Conservation (phyloP, 495 filamentous ascomycete species). For the Hyphodiscus hymeniophilus region DNA sequence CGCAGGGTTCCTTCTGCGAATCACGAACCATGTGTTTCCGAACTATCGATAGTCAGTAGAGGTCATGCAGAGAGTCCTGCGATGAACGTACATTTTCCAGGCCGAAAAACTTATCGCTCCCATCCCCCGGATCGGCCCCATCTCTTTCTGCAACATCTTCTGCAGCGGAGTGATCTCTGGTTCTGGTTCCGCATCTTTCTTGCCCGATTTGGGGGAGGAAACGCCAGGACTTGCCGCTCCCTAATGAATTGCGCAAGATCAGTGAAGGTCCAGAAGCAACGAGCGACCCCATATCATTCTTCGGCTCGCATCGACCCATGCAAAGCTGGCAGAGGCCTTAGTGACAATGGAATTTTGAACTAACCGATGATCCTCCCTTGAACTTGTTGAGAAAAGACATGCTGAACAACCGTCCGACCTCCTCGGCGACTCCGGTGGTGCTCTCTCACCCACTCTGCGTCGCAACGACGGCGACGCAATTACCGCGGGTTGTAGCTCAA, state of each 20-base stretch:
- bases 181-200: slow-evolving; percentile 32
- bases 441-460: slow-evolving; percentile 9
- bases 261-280: slow-evolving; percentile 1
- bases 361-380: slow-evolving; percentile 18
- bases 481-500: not conserved
- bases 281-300: not conserved
- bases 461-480: slow-evolving; percentile 10
- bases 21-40: slow-evolving; percentile 82
- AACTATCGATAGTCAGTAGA: slow-evolving; percentile 49
- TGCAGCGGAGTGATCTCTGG: slow-evolving; percentile 70
- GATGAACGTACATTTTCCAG: slow-evolving; percentile 79
- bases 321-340: not conserved
- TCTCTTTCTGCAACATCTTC: slow-evolving; percentile 68
- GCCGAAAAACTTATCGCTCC: slow-evolving; percentile 97
- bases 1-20: slow-evolving; percentile 14
- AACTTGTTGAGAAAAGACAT: slow-evolving; percentile 24
- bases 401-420: not conserved
- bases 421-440: not conserved
- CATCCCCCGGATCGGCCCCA: slow-evolving; percentile 75
- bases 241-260: slow-evolving; percentile 3
- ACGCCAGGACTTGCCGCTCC: slow-evolving; percentile 16
- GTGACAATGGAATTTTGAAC: slow-evolving; percentile 5
- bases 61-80: slow-evolving; percentile 4
- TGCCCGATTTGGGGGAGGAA: slow-evolving; percentile 15
- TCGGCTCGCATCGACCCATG: not conserved